phyloP scores from a whole-genome alignment of 768 basidiomycete genomes.

The Tylopilus plumbeoviolaceoides region DNA sequence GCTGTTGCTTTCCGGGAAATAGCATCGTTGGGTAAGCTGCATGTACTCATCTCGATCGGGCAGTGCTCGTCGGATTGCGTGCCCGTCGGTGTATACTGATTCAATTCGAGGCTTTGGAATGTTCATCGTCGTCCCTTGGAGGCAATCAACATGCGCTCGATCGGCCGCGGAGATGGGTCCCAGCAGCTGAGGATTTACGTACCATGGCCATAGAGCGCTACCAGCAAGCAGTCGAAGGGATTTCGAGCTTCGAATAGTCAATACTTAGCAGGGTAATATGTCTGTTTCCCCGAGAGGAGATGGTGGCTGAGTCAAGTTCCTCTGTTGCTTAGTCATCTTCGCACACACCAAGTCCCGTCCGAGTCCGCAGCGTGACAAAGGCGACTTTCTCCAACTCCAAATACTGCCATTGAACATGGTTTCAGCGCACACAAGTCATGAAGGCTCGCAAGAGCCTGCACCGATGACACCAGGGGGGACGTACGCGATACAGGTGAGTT shows the following conservation, averaged over 20 bases:
- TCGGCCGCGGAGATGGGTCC: background rate
- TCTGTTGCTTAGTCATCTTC: constrained; percentile 24
- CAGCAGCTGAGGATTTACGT: background rate
- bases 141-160: background rate
- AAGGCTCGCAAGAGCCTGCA: constrained; percentile 46
- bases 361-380: too few relatives aligned
- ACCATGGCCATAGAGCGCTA: background rate
- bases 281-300: constrained; percentile 2
- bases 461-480: constrained; percentile 71
- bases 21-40: background rate
- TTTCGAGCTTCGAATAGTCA: background rate
- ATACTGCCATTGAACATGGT: constrained; percentile 21
- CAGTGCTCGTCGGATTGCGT: background rate
- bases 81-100: background rate
- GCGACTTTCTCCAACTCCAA: constrained; percentile 7
- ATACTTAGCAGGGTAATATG: background rate
- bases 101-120: background rate
- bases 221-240: background rate
- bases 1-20: background rate
- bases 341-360: background rate
- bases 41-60: background rate
- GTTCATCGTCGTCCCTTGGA: background rate
- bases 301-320: background rate
- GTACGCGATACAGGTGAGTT: constrained; percentile 68
- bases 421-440: constrained; percentile 30